Percentiles rank a stretch among this genome's conserved stretches.
Evolutionary conservation across 345 rosid genomes (phyloP).

Genomic region (Salix arbutifolia): DNA sequence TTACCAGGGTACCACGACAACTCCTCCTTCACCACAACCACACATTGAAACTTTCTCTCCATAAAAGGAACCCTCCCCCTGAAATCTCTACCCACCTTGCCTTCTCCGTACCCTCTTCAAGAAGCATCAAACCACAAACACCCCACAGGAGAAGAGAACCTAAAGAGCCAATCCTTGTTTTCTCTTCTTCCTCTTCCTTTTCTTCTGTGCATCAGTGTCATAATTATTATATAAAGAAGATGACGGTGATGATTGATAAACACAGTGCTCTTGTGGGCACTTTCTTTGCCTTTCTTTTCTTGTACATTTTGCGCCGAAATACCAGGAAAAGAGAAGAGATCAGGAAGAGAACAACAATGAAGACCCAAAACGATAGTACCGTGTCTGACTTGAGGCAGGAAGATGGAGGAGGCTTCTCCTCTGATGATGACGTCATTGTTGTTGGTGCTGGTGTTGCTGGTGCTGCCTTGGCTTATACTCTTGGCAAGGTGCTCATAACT

Average conservation of each 20-base stretch:
- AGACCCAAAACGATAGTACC: slow-evolving; percentile 8
- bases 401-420: not conserved
- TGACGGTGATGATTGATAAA: slow-evolving; percentile 6
- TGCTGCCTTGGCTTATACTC: slow-evolving; percentile 72
- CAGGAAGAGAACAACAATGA: not conserved
- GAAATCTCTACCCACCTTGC: too few species aligned
- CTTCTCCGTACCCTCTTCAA: too few species aligned
- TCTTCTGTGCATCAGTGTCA: not conserved
- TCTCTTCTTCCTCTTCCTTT: not conserved
- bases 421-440: slow-evolving; percentile 49
- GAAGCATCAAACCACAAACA: too few species aligned
- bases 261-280: slow-evolving; percentile 19
- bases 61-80: too few species aligned
- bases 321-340: slow-evolving; percentile 4
- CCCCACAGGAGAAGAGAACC: not conserved
- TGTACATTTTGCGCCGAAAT: slow-evolving; percentile 27
- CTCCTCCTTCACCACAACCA: too few species aligned
- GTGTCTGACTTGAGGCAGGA: not conserved
- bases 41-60: too few species aligned
- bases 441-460: slow-evolving; percentile 92
- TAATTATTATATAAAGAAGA: not conserved
- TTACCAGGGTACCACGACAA: too few species aligned
- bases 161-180: not conserved
- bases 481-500: slow-evolving; percentile 48
- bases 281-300: slow-evolving; percentile 29